Evolutionary conservation across 768 basidiomycete genomes (phyloP).

Genomic region (Trametes cubensis): DNA sequence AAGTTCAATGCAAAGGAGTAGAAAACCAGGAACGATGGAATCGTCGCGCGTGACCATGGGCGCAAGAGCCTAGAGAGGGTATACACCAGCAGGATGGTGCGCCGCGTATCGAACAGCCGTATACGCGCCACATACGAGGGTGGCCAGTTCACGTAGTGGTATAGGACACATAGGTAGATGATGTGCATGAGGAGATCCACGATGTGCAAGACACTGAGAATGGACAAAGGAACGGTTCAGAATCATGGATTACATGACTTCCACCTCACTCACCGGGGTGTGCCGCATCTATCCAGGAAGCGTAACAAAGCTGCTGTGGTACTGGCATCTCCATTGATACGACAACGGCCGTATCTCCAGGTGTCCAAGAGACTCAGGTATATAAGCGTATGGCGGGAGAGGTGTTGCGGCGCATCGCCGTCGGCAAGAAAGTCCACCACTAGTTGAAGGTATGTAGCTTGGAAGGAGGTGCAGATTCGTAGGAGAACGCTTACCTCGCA

Average conservation of each 20-base stretch:
- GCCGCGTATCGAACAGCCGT: neutral
- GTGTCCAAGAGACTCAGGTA: conserved; percentile 40
- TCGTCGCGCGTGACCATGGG: conserved; percentile 36
- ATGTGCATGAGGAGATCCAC: conserved; percentile 45
- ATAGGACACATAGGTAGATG: conserved; percentile 45
- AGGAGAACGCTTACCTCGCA: conserved; percentile 29
- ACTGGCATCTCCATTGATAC: neutral
- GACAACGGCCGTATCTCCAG: conserved; percentile 44
- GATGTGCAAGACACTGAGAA: conserved; percentile 46
- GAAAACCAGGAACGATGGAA: conserved; percentile 43
- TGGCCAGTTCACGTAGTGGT: conserved; percentile 31
- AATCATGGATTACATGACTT: neutral
- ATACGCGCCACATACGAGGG: neutral
- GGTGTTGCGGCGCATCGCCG: conserved; percentile 36
- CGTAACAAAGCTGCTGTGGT: conserved; percentile 19
- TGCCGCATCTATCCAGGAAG: conserved; percentile 43
- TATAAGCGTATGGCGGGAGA: conserved; percentile 46
- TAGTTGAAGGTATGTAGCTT: conserved; percentile 23
- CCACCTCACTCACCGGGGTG: conserved; percentile 46
- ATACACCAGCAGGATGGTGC: conserved; percentile 41
- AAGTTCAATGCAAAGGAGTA: conserved; percentile 45
- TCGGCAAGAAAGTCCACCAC: conserved; percentile 47
- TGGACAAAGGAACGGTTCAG: neutral
- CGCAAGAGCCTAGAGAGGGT: conserved; percentile 41
- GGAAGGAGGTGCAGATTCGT: neutral